Conservation (phyloP, 2,329 filamentous ascomycete species). For the Gliomastix tumulicola region DNA sequence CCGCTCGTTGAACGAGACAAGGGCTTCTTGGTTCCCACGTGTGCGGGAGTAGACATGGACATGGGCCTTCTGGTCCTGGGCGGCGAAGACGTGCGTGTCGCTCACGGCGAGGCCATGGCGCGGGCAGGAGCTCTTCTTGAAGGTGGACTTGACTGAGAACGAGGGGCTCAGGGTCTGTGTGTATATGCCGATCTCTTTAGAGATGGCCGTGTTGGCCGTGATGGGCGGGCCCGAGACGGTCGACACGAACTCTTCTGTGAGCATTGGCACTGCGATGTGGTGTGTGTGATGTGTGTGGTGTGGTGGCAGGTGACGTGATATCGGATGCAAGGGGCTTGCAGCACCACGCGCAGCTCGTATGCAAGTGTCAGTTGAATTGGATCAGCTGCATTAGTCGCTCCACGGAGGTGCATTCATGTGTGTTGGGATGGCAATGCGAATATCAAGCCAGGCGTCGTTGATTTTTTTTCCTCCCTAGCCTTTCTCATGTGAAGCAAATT, state of each 20-base stretch:
- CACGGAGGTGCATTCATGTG: no score
- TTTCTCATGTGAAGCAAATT: no score
- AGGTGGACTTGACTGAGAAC: constrained; percentile 64
- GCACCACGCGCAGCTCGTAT: no score
- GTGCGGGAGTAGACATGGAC: constrained; percentile 85
- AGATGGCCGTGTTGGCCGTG: constrained; percentile 54
- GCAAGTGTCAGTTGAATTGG: no score
- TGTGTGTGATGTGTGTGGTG: not conserved
- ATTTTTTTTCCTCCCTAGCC: no score
- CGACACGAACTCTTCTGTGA: constrained; percentile 54
- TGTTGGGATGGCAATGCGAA: no score
- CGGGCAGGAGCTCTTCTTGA: constrained; percentile 88
- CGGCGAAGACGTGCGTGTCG: constrained; percentile 79
- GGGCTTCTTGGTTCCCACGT: constrained; percentile 80
- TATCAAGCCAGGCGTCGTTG: no score
- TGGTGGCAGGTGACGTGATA: not conserved
- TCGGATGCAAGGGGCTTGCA: no score
- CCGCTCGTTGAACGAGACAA: constrained; percentile 80
- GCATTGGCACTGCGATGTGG: constrained; percentile 29
- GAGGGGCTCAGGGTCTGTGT: constrained; percentile 75
- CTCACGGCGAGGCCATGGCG: constrained; percentile 74
- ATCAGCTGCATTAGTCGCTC: not conserved
- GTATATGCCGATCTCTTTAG: constrained; percentile 83
- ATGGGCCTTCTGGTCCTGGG: constrained; percentile 84
- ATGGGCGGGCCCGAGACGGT: constrained; percentile 50